Evolutionary conservation across 768 basidiomycete genomes (phyloP).

Genomic region (Dacryopinax primogenitus): DNA sequence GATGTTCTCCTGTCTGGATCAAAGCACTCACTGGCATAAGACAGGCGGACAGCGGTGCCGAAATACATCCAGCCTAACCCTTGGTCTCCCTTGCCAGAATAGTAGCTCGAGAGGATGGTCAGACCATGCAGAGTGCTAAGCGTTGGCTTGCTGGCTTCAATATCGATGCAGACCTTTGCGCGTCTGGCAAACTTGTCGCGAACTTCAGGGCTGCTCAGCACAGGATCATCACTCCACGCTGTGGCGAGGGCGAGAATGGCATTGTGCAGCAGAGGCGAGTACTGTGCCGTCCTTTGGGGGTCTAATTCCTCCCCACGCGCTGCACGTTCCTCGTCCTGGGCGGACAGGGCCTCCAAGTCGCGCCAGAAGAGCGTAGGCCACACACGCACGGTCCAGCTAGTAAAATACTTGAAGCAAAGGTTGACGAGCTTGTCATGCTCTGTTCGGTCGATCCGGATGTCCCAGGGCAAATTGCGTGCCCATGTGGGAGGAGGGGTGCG

Average conservation of each 20-base stretch:
- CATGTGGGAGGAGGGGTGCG: constrained; percentile 5
- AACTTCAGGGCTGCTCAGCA: constrained; percentile 23
- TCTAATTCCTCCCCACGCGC: not conserved
- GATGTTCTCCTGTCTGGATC: not conserved
- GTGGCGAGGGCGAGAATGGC: constrained; percentile 16
- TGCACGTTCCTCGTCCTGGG: constrained; percentile 4
- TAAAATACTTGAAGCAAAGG: constrained; percentile 16
- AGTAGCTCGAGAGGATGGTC: constrained; percentile 31
- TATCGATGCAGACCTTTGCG: constrained; percentile 32
- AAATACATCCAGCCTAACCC: constrained; percentile 36
- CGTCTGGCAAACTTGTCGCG: constrained; percentile 28
- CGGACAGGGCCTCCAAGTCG: constrained; percentile 9
- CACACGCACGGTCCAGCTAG: not conserved
- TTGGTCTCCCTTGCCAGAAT: constrained; percentile 32
- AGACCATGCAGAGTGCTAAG: constrained; percentile 33
- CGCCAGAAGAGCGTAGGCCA: not conserved
- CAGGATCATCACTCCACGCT: constrained; percentile 26
- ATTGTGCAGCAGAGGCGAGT: constrained; percentile 17
- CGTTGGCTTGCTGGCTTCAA: constrained; percentile 32
- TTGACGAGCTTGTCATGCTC: constrained; percentile 14
- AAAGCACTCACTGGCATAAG: constrained; percentile 31
- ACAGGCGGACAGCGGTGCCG: constrained; percentile 21
- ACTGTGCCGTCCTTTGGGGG: constrained; percentile 8
- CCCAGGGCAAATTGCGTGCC: constrained; percentile 10
- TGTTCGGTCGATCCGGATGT: constrained; percentile 5